Percentiles rank a stretch among this genome's conserved stretches.
These are phyloP conservation scores for Paulownia fortunei DNA, from an alignment of 257 asterid genomes.

Conservation along the genomic window DNA sequence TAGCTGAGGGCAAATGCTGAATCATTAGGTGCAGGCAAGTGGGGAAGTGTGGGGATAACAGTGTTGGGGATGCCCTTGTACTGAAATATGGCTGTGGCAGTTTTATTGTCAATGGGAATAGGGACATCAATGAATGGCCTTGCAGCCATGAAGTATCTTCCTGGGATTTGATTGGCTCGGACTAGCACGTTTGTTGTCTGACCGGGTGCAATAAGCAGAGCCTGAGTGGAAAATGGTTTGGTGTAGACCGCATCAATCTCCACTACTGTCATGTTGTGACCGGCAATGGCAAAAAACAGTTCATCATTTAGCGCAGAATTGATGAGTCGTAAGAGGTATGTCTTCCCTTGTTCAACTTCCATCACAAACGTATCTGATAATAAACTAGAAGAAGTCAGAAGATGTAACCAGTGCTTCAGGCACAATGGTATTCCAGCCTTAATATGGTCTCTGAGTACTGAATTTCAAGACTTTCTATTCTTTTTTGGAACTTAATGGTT, in stretches of 20 bases:
- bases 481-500: no score
- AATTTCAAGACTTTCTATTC: no score
- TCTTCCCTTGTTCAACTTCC: constrained; percentile 58
- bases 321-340: constrained; percentile 51
- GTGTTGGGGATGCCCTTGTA: constrained; percentile 49
- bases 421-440: no score
- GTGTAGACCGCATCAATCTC: constrained; percentile 64
- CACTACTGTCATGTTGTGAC: constrained; percentile 54
- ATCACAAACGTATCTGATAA: constrained; percentile 55
- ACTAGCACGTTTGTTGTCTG: constrained; percentile 56
- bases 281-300: constrained; percentile 52
- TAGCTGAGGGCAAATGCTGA: constrained; percentile 39
- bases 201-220: constrained; percentile 57
- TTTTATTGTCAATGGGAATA: constrained; percentile 48
- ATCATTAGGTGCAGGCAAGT: constrained; percentile 48
- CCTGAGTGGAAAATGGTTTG: constrained; percentile 49
- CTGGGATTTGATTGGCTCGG: constrained; percentile 48
- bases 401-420: no score
- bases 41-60: constrained; percentile 39
- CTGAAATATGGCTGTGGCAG: constrained; percentile 54
- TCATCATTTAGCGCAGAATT: constrained; percentile 58
- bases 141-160: constrained; percentile 57
- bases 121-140: constrained; percentile 56
- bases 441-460: no score
- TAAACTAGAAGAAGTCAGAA: not conserved